A percentile compares a stretch with the other conserved stretches of the same genome.
Evolutionary conservation across 192 early-diverging fungal species (phyloP).

Genomic region (Backusella macrospora): DNA sequence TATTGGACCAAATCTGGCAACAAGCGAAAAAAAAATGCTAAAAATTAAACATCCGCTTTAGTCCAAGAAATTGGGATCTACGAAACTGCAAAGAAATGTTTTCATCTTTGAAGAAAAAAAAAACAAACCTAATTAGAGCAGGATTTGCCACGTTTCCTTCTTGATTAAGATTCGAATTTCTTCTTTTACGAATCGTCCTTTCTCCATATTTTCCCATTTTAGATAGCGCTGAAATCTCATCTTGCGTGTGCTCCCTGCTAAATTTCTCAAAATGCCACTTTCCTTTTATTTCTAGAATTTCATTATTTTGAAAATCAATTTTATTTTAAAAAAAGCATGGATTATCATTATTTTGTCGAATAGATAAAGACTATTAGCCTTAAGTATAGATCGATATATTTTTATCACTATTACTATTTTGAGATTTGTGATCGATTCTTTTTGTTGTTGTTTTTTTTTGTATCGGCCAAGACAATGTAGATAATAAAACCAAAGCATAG

Average conservation of each 20-base stretch:
- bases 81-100: neutral
- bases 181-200: neutral
- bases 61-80: neutral
- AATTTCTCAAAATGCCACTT: neutral
- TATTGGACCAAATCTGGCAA: neutral
- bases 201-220: slow-evolving; percentile 12
- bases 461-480: neutral
- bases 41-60: neutral
- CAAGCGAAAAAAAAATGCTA: neutral
- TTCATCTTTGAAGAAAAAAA: neutral
- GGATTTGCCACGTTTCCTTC: neutral
- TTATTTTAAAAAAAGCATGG: neutral
- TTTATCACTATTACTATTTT: neutral
- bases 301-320: neutral
- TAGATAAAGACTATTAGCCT: neutral
- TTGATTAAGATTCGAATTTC: neutral
- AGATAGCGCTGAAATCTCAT: neutral
- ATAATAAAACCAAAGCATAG: neutral
- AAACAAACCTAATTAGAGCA: neutral
- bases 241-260: neutral
- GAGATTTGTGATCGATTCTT: neutral
- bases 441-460: neutral
- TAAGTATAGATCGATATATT: neutral
- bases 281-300: neutral
- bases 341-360: neutral